Percentiles rank a stretch among this genome's conserved stretches.
phyloP scores from a whole-genome alignment of 805 yeast genomes.

The Metschnikowia baotianmanensis region DNA sequence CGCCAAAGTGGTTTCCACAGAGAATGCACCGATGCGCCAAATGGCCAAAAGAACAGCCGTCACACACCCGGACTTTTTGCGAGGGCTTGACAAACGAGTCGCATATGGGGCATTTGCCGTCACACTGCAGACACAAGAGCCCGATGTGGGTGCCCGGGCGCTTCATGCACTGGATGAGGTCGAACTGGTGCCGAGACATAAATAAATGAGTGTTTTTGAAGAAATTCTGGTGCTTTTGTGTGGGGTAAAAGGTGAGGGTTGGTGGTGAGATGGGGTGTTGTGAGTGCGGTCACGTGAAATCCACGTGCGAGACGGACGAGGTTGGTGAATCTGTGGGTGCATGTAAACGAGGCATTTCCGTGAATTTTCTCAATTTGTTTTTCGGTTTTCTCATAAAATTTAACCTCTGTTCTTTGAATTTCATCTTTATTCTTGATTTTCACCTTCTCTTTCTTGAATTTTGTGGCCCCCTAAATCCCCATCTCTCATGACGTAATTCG shows the following conservation, averaged over 20 bases:
- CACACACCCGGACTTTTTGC: conserved; percentile 69
- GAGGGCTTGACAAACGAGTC: conserved; percentile 80
- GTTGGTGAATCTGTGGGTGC: background rate
- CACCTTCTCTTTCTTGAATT: too few relatives aligned
- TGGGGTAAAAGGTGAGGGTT: background rate
- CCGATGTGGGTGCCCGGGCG: conserved; percentile 79
- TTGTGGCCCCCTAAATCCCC: too few relatives aligned
- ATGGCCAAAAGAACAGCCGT: conserved; percentile 79
- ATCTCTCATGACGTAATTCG: too few relatives aligned
- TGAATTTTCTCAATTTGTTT: too few relatives aligned
- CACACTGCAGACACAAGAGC: conserved; percentile 76
- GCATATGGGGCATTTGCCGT: conserved; percentile 88
- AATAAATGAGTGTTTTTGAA: background rate
- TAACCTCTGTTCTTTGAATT: too few relatives aligned
- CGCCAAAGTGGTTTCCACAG: conserved; percentile 65
- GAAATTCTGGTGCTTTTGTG: background rate
- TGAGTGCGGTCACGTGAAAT: background rate
- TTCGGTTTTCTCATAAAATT: too few relatives aligned
- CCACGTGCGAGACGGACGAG: background rate
- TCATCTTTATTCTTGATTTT: too few relatives aligned
- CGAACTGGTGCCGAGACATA: conserved; percentile 91
- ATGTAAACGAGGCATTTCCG: too few relatives aligned
- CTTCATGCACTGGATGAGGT: conserved; percentile 77
- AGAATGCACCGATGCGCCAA: conserved; percentile 66
- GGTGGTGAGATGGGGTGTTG: background rate